Conservation (phyloP, 2,329 filamentous ascomycete genomes). For the Thielaviopsis ethacetica region DNA sequence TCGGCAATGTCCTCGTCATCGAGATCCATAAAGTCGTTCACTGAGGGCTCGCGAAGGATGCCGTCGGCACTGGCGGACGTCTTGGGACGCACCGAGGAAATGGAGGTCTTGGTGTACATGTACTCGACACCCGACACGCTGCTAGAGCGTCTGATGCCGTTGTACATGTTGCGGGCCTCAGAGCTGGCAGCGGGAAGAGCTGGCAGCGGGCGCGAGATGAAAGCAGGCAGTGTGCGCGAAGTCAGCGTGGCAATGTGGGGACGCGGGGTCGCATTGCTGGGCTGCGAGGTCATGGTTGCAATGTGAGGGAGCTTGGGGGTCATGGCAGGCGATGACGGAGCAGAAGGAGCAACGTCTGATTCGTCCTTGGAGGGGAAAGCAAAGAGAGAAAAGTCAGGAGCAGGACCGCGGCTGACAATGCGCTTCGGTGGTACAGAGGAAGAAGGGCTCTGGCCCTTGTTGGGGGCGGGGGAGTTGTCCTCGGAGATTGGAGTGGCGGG, state of each 20-base stretch:
- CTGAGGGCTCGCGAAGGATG: conserved; percentile 32
- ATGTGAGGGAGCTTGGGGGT: not conserved
- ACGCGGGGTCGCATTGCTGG: not conserved
- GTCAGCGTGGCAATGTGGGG: not conserved
- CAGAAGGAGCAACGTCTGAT: not conserved
- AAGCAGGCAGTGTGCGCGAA: not conserved
- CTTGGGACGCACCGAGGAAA: conserved; percentile 1
- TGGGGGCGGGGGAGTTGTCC: not conserved
- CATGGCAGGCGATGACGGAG: conserved; percentile 8
- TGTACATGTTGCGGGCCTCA: conserved; percentile 1
- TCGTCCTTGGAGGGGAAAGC: conserved; percentile 5
- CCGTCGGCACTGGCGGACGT: conserved; percentile 9
- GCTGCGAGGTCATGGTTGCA: not conserved
- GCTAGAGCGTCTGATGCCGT: conserved; percentile 6
- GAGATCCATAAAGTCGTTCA: conserved; percentile 36
- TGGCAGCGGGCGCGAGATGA: not conserved
- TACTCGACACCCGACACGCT: conserved; percentile 6
- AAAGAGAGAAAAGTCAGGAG: conserved; percentile 10
- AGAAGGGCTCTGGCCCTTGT: not conserved
- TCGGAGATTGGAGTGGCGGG: conserved; percentile 1
- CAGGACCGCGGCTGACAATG: conserved; percentile 5
- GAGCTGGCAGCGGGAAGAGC: not conserved
- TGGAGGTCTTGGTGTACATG: not conserved
- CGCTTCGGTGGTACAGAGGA: not conserved
- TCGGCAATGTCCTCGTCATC: conserved; percentile 44